Percentiles rank a stretch among this genome's conserved stretches.
Evolutionary conservation across 2,329 filamentous ascomycete species (phyloP).

Genomic region (Diaporthe humulicola): DNA sequence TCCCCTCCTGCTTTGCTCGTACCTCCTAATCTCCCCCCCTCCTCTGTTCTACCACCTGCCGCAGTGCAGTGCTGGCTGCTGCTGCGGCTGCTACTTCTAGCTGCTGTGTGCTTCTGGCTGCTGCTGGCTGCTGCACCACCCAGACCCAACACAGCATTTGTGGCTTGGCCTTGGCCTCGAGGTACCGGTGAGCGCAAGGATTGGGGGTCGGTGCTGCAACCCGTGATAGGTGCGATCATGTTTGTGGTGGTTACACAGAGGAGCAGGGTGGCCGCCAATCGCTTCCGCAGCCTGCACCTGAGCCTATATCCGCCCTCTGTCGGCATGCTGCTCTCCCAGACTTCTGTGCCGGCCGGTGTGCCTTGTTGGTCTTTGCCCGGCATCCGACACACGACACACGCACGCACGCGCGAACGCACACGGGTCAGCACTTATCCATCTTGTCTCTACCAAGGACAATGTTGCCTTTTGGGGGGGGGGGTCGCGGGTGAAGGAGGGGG

Average conservation of each 20-base stretch:
- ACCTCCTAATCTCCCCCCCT: not conserved
- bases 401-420: not conserved
- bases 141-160: constrained; percentile 19
- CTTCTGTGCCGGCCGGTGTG: constrained; percentile 27
- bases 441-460: not conserved
- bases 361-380: not conserved
- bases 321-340: not conserved
- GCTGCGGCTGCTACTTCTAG: not conserved
- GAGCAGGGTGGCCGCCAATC: constrained; percentile 27
- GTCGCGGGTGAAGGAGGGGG: not conserved
- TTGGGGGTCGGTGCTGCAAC: not conserved
- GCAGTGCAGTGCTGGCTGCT: constrained; percentile 10
- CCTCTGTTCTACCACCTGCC: constrained; percentile 1
- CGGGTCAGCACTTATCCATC: constrained; percentile 1
- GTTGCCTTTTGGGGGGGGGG: not conserved
- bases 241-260: constrained; percentile 26
- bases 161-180: constrained; percentile 27
- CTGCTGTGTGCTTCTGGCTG: constrained; percentile 21
- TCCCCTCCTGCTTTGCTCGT: not conserved
- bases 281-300: not conserved
- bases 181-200: constrained; percentile 16
- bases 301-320: not conserved
- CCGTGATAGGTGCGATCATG: constrained; percentile 30
- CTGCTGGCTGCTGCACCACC: constrained; percentile 24
- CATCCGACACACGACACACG: constrained; percentile 12